Base-by-base conservation (phyloP, 2,329 filamentous ascomycete species). In the Blumeriella jaapii region DNA sequence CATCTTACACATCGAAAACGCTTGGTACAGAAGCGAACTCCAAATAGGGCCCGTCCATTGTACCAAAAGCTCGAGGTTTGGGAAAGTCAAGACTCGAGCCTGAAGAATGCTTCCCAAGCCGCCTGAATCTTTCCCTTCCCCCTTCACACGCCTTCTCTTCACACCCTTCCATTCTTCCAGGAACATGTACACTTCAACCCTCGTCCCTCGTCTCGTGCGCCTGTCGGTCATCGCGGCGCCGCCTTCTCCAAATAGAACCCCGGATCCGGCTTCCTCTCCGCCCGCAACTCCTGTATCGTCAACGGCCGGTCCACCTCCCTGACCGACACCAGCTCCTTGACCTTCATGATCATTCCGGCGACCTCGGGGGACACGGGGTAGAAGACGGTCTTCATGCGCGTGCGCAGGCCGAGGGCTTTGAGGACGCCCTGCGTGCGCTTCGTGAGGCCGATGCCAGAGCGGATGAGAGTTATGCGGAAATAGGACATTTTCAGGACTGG, bases 321-420 rank as follows among this genome's bases (percentile, higher is more conserved):
- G 6, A 83, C 77, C 29, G 74, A 68, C 7, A 84, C 71, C 37
- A 84, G 58, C 52, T 84, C 79, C 59, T 84, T 84, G 45, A 84
- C 77, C 54, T 71, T 74, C 71, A 83, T 80, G 51, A 84, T 81
- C 51, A 81, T 74, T 55, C 79, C 79, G 7, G 79, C 79, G 29
- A 78, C 67, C 32, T 75, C 69, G 14, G 69, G 71, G 13, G 70
- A 67, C 39, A 83, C 78, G 20, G 76, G 76, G 55, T 82, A 71
- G 64, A 81, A 84, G 52, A 83, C 78, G 29, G 76, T 82, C 19
- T 64, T 67, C 72, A 82, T 79, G 50, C 79, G 73, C 58, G 78
- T 79, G 46, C 72, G 74, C 28, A 84, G 67, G 27, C 79, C 79
- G 38, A 84, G 73, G 17, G 79, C 76, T 55, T 74, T 68, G 39